These are phyloP conservation scores for Irpex sp. DNA, from an alignment of 1,284 basidiomycete species.

Conservation along the genomic window DNA sequence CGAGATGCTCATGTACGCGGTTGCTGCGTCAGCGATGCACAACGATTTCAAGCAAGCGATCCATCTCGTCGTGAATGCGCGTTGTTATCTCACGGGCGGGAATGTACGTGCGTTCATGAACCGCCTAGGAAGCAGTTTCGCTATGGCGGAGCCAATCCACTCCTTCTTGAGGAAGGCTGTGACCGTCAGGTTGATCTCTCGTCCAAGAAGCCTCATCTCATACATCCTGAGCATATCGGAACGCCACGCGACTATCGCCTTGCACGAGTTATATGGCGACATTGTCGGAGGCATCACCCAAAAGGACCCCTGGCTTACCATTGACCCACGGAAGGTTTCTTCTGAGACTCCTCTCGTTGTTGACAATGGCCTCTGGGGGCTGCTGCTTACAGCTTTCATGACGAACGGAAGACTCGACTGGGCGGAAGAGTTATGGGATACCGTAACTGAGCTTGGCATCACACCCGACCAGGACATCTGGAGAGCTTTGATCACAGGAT, in stretches of 20 bases:
- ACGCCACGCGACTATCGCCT: conserved; percentile 23
- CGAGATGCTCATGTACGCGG: conserved; percentile 45
- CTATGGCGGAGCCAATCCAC: conserved; percentile 35
- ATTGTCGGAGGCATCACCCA: conserved; percentile 49
- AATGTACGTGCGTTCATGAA: conserved; percentile 35
- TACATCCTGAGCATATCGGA: conserved; percentile 44
- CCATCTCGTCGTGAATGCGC: conserved; percentile 34
- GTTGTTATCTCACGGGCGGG: conserved; percentile 32
- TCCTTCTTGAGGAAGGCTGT: conserved; percentile 44
- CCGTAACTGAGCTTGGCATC: conserved; percentile 48
- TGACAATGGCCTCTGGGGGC: conserved; percentile 53
- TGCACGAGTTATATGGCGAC: conserved; percentile 45
- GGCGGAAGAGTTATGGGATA: conserved; percentile 60
- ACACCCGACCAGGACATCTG: conserved; percentile 49
- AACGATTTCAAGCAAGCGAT: conserved; percentile 53
- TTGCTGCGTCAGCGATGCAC: conserved; percentile 53
- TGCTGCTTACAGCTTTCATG: conserved; percentile 61
- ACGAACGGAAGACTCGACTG: conserved; percentile 47
- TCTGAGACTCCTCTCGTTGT: conserved; percentile 42
- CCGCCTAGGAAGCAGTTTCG: conserved; percentile 29
- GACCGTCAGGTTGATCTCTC: conserved; percentile 46
- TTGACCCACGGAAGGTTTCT: conserved; percentile 32
- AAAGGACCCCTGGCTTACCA: conserved; percentile 41
- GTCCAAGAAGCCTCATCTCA: conserved; percentile 44
- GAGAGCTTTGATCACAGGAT: conserved; percentile 64